Evolutionary conservation across 163 green algal genomes (phyloP), one percentile per base, ranked within the genome.

Genomic region (Smithsoniella earleae): DNA sequence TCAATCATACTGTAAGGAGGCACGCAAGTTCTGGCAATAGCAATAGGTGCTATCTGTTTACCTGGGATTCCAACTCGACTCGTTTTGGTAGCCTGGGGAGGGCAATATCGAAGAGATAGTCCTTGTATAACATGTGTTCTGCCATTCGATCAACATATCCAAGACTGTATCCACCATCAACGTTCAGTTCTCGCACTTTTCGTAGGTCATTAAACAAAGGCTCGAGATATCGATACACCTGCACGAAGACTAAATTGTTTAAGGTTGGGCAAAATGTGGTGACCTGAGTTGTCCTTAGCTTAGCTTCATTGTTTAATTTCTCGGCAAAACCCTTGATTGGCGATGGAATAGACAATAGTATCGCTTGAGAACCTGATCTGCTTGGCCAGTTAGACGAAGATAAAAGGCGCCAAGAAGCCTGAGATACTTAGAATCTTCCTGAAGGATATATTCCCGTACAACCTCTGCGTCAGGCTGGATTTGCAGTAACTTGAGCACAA

Each of bases 371-470:
- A 69, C 58, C 58, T 69, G 58, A 38, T 69, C 58, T 1, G 93
- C 84, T 46, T 82, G 85, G 16, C 92, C 94, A n/a, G 96, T 88
- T 36, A 99, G 85, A 2, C 94, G 82, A 76, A 98, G 86, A 80
- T 99, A 99, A 74, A 97, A 97, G 2, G 94, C 94, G 33, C 90
- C 94, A 31, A 99, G 75, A 16, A 99, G 25, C 0, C 94, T 85
- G 1, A 98, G 84, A 75, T 99, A 99, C 79, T 99, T 98, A 84
- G 95, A 97, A 64, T 98, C 94, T 22, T 97, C 90, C 66, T 98
- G 97, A 40, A 91, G 95, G 31, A 99, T 97, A 79, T 96, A 97
- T 77, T 99, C 94, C 13, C 96, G 81, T n/a, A 98, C 86, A 75
- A 98, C 97, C 55, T 98, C 94, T 66, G 94, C 95, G 44, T 97